phyloP scores from a whole-genome alignment of 805 yeast species.

The Cyberlindnera mississippiensis region DNA sequence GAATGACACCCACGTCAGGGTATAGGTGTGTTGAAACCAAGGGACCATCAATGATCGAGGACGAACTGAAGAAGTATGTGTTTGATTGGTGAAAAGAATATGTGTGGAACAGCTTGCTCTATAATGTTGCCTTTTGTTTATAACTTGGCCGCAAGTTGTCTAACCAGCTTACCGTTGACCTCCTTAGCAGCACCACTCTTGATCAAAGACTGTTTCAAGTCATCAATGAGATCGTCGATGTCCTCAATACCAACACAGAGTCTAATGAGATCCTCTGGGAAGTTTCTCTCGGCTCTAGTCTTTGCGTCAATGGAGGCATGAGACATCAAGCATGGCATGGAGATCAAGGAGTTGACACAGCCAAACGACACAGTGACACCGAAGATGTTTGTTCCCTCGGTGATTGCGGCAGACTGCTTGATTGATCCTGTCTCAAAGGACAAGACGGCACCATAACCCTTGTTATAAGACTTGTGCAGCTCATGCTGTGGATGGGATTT shows the following conservation, averaged over 20 bases:
- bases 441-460: constrained; percentile 87
- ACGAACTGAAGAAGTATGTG: constrained; percentile 1
- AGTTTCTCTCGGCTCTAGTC: constrained; percentile 79
- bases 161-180: constrained; percentile 27
- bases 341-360: constrained; percentile 85
- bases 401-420: constrained; percentile 61
- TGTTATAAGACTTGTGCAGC: constrained; percentile 69
- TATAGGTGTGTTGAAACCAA: constrained; percentile 9
- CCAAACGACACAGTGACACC: constrained; percentile 94
- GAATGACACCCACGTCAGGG: neutral
- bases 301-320: constrained; percentile 94
- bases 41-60: neutral
- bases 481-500: constrained; percentile 77
- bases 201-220: constrained; percentile 65
- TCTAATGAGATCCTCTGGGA: constrained; percentile 90
- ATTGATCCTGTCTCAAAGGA: constrained; percentile 84
- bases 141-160: constrained; percentile 19
- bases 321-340: constrained; percentile 94
- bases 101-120: neutral
- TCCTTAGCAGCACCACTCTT: constrained; percentile 54
- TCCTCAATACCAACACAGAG: constrained; percentile 91
- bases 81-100: neutral
- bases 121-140: constrained; percentile 6
- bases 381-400: constrained; percentile 71
- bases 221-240: constrained; percentile 74